Percentiles rank a stretch among this genome's conserved stretches.
phyloP scores from a whole-genome alignment of 176 grass and related monocot genomes.

The Elaeis guineensis region DNA sequence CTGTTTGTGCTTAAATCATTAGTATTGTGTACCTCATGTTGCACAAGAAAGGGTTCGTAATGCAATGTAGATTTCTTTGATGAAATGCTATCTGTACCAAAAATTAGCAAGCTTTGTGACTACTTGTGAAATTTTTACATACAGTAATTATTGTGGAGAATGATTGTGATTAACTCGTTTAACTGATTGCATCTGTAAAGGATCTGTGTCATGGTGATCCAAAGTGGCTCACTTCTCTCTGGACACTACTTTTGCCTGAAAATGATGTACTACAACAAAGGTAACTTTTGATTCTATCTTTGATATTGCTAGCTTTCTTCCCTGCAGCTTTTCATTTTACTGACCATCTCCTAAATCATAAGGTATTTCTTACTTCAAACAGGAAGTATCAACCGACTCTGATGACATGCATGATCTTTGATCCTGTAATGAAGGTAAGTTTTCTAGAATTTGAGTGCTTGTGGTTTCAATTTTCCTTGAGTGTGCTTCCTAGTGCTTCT shows the following conservation, averaged over 20 bases:
- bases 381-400: constrained; percentile 91
- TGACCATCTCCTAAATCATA: too few species aligned
- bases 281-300: constrained; percentile 17
- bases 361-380: constrained; percentile 27
- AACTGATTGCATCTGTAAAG: constrained; percentile 25
- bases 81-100: too few species aligned
- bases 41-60: too few species aligned
- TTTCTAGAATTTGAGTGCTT: not conserved
- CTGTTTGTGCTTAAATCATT: too few species aligned
- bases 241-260: constrained; percentile 84
- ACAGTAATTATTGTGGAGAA: not conserved
- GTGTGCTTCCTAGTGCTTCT: not conserved
- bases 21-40: too few species aligned
- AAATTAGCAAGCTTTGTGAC: too few species aligned
- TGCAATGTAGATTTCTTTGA: too few species aligned
- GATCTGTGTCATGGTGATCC: constrained; percentile 82
- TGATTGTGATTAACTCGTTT: constrained; percentile 9
- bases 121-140: too few species aligned
- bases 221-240: constrained; percentile 80
- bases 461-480: constrained; percentile 2
- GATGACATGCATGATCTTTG: constrained; percentile 92
- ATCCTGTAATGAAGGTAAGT: constrained; percentile 75
- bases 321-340: too few species aligned
- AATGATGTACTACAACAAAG: constrained; percentile 77
- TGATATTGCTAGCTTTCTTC: too few species aligned